Base-by-base conservation (phyloP, 1,284 basidiomycete species). In the Austroboletus novae-zelandiae region DNA sequence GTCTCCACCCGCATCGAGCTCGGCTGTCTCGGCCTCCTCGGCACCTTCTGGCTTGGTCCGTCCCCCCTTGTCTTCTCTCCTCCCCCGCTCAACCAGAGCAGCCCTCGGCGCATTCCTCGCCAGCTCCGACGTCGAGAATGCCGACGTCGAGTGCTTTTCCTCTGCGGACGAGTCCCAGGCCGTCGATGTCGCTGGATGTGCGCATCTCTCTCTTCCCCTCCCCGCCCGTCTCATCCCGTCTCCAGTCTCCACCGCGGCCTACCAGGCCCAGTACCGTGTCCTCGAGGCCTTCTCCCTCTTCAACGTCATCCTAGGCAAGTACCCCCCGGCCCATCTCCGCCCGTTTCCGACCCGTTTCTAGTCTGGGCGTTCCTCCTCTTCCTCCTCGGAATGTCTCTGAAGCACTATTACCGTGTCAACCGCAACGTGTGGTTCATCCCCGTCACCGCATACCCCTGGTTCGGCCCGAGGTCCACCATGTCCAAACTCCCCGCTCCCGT, bases 201-300 rank as follows among this genome's bases (percentile, higher is more conserved):
- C 69, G 86, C 75, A 18, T 34, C 41, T 35, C 20, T 32, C 42
- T 47, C 50, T 47, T 30, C 43, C 50, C 48, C 25, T 30, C 23
- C 5, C 9, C 17, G 5, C 9, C 18, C 25, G 44, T 39, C 15
- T 43, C 27, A 37, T 55, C 36, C 39, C 23, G 29, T 34, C 1
- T 29, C 17, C 18, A 81, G 79, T 80, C 63, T 84, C 77, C 68
- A 89, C 73, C 69, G 86, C 71, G 71, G 86, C 74, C 65, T 91
- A 85, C 64, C 89, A 89, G 57, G 87, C 89, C 23, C 89, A 91
- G 74, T 91, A 90, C 64, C 79, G 83, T 35, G 88, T 89, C 25
- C 71, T 90, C 45, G 85, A 84, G 69, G 80, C 83, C 17, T 91
- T 90, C 68, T 81, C 89, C 13, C 70, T 91, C 50, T 80, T 91